Conservation (phyloP, 139 green algal genomes). For the Chlorella sorokiniana region DNA sequence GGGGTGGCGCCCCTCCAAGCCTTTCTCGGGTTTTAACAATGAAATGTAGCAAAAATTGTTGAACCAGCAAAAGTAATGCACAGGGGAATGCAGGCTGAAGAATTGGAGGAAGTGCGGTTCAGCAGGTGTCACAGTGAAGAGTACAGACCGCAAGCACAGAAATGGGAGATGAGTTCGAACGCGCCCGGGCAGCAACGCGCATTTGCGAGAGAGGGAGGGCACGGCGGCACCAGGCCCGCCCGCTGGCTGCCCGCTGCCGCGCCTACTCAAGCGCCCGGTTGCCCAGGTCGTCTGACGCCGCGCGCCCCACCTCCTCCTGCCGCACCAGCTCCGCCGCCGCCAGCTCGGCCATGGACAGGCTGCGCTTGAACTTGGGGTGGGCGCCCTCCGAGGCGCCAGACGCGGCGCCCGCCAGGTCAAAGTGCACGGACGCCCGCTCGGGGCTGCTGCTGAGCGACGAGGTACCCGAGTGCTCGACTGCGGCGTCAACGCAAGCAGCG, state of each 20-base stretch:
- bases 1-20: too few species aligned
- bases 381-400: background rate
- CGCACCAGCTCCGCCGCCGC: constrained; percentile 39
- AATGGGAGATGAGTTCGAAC: too few species aligned
- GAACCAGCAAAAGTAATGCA: too few species aligned
- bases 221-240: too few species aligned
- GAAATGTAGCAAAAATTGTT: too few species aligned
- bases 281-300: background rate
- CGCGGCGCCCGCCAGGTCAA: constrained; percentile 6
- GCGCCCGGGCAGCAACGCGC: too few species aligned
- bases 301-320: background rate
- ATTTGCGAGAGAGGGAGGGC: too few species aligned
- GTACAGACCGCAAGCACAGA: too few species aligned
- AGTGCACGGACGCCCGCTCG: background rate
- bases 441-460: constrained; percentile 26
- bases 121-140: too few species aligned
- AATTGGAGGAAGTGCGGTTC: too few species aligned
- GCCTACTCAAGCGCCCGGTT: background rate
- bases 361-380: constrained; percentile 20
- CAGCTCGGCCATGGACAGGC: constrained; percentile 40
- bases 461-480: background rate
- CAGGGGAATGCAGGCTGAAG: too few species aligned
- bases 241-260: background rate
- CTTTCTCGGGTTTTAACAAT: too few species aligned
- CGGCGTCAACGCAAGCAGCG: background rate